These are phyloP conservation scores for Starmerella ratchasimensis DNA, from an alignment of 805 yeast genomes.

Conservation along the genomic window DNA sequence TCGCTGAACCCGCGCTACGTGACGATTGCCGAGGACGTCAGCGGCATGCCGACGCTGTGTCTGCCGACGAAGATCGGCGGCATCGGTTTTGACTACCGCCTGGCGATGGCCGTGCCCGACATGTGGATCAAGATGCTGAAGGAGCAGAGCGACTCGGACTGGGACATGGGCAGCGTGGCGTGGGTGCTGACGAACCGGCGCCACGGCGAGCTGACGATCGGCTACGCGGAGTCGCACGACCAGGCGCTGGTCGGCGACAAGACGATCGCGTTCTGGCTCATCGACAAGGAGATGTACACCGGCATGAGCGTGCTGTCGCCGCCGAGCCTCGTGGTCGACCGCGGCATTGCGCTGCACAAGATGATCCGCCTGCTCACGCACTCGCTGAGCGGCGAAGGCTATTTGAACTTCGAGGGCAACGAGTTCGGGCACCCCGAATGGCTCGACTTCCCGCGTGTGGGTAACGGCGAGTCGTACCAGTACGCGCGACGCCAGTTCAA, in stretches of 20 bases:
- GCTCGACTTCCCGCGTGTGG: slow-evolving; percentile 91
- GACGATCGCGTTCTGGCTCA: slow-evolving; percentile 91
- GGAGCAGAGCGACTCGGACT: slow-evolving; percentile 70
- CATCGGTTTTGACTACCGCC: slow-evolving; percentile 81
- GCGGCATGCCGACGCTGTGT: slow-evolving; percentile 94
- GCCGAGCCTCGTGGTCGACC: slow-evolving; percentile 62
- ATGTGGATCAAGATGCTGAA: slow-evolving; percentile 96
- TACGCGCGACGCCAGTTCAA: slow-evolving; percentile 94
- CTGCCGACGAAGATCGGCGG: slow-evolving; percentile 65
- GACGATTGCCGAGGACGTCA: slow-evolving; percentile 90
- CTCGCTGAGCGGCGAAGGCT: slow-evolving; percentile 92
- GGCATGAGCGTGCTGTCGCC: slow-evolving; percentile 72
- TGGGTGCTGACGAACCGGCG: slow-evolving; percentile 79
- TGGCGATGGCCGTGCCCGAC: slow-evolving; percentile 96
- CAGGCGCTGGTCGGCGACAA: slow-evolving; percentile 97
- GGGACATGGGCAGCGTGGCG: slow-evolving; percentile 76
- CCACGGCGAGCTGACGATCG: slow-evolving; percentile 74
- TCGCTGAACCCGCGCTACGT: slow-evolving; percentile 43
- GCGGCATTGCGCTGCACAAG: slow-evolving; percentile 86
- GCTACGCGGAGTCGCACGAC: slow-evolving; percentile 91
- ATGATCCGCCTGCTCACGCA: slow-evolving; percentile 79
- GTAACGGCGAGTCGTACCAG: slow-evolving; percentile 77
- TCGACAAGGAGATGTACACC: slow-evolving; percentile 98
- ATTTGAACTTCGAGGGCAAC: slow-evolving; percentile 90
- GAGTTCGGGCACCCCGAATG: slow-evolving; percentile 99